Conservation (phyloP, 31 red algal species). For the Odonthalia washingtoniensis region DNA sequence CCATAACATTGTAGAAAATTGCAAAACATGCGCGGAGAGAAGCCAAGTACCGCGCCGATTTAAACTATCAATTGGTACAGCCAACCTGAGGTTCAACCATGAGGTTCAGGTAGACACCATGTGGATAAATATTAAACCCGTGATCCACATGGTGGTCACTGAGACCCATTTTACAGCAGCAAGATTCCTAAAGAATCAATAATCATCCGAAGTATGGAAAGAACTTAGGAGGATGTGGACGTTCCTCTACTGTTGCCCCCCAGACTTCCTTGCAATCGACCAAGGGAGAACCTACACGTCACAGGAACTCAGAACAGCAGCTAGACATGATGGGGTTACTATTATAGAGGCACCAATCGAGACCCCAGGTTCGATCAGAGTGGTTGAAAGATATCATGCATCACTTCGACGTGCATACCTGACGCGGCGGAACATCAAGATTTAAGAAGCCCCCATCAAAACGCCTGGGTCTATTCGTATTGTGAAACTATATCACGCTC, state of each 20-base stretch:
- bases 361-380: too few relatives aligned
- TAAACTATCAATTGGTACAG: constrained; percentile 41
- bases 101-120: too few relatives aligned
- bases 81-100: too few relatives aligned
- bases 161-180: constrained; percentile 36
- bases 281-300: constrained; percentile 17
- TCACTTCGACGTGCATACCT: too few relatives aligned
- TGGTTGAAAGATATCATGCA: too few relatives aligned
- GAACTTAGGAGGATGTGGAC: neutral
- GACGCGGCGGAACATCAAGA: too few relatives aligned
- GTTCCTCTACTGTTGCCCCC: constrained; percentile 19
- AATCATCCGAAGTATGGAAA: constrained; percentile 9
- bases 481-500: constrained; percentile 18
- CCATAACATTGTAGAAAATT: constrained; percentile 10
- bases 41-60: constrained; percentile 27
- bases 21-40: neutral
- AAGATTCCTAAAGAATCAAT: neutral
- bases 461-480: constrained; percentile 11
- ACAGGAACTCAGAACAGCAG: neutral
- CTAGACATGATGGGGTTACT: too few relatives aligned
- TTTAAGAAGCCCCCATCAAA: constrained; percentile 1
- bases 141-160: constrained; percentile 34
- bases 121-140: too few relatives aligned
- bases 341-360: too few relatives aligned
- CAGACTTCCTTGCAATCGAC: constrained; percentile 17